Base-by-base conservation (phyloP, 2,329 filamentous ascomycete species). In the Colletotrichum cordylinicola region DNA sequence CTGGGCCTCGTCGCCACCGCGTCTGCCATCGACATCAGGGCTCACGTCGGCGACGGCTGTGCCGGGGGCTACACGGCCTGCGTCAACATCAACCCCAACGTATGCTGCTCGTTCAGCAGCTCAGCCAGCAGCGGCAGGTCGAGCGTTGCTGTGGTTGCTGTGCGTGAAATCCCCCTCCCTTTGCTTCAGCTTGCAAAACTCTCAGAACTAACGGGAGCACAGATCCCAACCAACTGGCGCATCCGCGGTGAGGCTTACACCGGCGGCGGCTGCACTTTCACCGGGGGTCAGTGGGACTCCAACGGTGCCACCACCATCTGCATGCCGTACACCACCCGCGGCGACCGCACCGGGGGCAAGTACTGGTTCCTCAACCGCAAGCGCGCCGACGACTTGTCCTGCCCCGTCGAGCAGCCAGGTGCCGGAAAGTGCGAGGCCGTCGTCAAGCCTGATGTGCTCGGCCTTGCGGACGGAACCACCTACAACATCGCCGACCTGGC, bases 141-240 rank as follows among this genome's bases (percentile, higher is more conserved):
- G 6, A 74, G 67, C 43, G 21, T 74, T 8, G 1, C 72, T 21
- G 67, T 74, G 27, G 67, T n/a, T 60, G 67, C 67, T 8, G 72
- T 74, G 24, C 21, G 72, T 74, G 8, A 70, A 58, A 65, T 9
- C n/a, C n/a, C 70, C 35, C 24, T 13, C 4, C 4, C 24, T 27
- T 27, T 27, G 24, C 4, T 27, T 13, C 15, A 37, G 39, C 60
- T 21, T 6, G 2, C 10, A 2, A 48, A 58, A 43, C 1, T 33
- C 21, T 58, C 33, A 18, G 33, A 48, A 52, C 72, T 70, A 60
- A 62, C 12, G 43, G 2, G 61, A 37, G 2, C 55, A 61, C 43
- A 72, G 72, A 75, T 75, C 35, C 72, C 72, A 8, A 55, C 21
- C 48, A 67, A 21, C 72, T 75, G 72, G 72, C 60, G 69, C n/a